phyloP scores from a whole-genome alignment of 331 rosid species.

The Spiraea crenata region DNA sequence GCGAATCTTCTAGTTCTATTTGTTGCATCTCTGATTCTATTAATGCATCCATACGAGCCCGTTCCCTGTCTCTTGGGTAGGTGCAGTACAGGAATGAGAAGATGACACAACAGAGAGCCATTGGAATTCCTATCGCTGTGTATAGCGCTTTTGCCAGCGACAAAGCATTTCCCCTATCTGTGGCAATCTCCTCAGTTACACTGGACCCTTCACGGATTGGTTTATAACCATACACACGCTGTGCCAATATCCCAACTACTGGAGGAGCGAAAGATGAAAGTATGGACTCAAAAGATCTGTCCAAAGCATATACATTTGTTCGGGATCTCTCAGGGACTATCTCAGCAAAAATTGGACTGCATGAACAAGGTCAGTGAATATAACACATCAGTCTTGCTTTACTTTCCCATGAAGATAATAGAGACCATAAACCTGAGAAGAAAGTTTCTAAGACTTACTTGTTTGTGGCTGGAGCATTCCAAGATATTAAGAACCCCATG shows the following conservation, averaged over 20 bases:
- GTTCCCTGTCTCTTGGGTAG: conserved; percentile 53
- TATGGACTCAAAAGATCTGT: conserved; percentile 76
- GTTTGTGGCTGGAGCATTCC: conserved; percentile 93
- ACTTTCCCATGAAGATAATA: neutral
- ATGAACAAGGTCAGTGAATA: neutral
- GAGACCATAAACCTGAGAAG: neutral
- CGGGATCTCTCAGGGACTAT: conserved; percentile 90
- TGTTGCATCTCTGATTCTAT: conserved; percentile 54
- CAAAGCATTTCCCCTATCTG: conserved; percentile 46
- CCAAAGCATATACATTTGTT: conserved; percentile 88
- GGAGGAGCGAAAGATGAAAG: conserved; percentile 91
- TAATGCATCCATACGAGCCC: conserved; percentile 51
- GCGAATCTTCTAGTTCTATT: conserved; percentile 30
- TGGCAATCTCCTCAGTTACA: conserved; percentile 41
- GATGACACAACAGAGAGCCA: conserved; percentile 55
- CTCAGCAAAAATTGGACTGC: conserved; percentile 97
- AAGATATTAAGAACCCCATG: conserved; percentile 76
- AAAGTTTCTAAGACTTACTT: conserved; percentile 48
- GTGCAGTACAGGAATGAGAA: conserved; percentile 52
- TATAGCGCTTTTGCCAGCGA: conserved; percentile 56
- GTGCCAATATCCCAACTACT: conserved; percentile 81
- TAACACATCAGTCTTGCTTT: neutral
- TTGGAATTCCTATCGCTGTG: conserved; percentile 51
- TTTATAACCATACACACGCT: conserved; percentile 74
- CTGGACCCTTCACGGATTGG: conserved; percentile 45